Evolutionary conservation across 192 early-diverging fungal species (phyloP).

Genomic region (Phlyctochytrium planicorne): DNA sequence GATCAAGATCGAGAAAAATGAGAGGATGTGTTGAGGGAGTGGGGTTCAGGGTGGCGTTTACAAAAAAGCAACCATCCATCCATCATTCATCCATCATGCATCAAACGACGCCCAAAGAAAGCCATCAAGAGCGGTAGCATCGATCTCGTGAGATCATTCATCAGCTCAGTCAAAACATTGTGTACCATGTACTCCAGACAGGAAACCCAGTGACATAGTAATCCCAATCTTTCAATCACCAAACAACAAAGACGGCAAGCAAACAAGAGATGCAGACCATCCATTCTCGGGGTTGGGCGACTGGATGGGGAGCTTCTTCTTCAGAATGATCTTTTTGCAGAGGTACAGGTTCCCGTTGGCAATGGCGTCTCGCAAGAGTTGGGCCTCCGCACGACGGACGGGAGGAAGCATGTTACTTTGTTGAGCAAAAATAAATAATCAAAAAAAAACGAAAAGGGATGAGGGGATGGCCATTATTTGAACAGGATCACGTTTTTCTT

Average conservation of each 20-base stretch:
- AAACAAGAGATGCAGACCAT: slow-evolving; percentile 24
- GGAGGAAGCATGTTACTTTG: background rate
- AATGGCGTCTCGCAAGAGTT: slow-evolving; percentile 27
- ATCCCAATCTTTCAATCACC: background rate
- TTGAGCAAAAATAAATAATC: too few species aligned
- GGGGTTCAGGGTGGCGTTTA: too few species aligned
- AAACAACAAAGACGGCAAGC: background rate
- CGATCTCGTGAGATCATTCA: background rate
- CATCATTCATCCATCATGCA: too few species aligned
- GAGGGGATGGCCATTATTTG: too few species aligned
- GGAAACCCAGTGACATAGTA: slow-evolving; percentile 3
- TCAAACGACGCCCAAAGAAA: too few species aligned
- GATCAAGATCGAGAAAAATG: slow-evolving; percentile 1
- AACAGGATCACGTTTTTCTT: too few species aligned
- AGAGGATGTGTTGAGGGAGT: too few species aligned
- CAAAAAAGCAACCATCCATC: too few species aligned
- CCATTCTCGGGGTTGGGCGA: slow-evolving; percentile 45
- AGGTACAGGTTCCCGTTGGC: slow-evolving; percentile 37
- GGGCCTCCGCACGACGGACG: background rate
- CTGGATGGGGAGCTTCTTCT: slow-evolving; percentile 36
- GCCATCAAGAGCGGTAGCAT: background rate
- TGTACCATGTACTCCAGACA: too few species aligned
- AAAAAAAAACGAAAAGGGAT: too few species aligned
- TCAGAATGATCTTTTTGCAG: slow-evolving; percentile 26
- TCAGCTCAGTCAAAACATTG: too few species aligned